A percentile compares a stretch with the other conserved stretches of the same genome.
Evolutionary conservation across 495 filamentous ascomycete genomes (phyloP).

Genomic region (Eremomyces bilateralis): DNA sequence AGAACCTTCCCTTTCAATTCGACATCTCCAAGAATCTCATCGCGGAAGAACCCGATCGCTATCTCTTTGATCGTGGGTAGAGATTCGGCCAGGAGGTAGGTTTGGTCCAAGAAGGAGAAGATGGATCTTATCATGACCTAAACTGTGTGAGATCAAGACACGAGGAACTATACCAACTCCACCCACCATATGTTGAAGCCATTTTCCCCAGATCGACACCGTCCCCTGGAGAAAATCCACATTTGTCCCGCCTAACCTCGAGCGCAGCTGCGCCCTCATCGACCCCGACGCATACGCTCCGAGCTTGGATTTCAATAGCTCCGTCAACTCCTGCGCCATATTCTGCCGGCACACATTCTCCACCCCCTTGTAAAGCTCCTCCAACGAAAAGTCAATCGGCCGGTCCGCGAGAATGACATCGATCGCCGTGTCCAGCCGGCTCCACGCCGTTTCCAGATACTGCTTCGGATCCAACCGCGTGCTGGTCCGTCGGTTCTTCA

Average conservation of each 20-base stretch:
- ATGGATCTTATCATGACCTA: slow-evolving; percentile 59
- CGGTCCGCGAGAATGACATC: slow-evolving; percentile 43
- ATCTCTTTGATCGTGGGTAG: slow-evolving; percentile 33
- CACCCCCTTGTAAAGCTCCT: slow-evolving; percentile 72
- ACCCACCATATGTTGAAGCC: slow-evolving; percentile 56
- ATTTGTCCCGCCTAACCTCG: slow-evolving; percentile 28
- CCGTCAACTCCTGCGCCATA: slow-evolving; percentile 38
- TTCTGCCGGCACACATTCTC: slow-evolving; percentile 75
- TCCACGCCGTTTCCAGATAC: slow-evolving; percentile 53
- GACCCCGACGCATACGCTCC: slow-evolving; percentile 35
- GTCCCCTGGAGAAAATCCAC: slow-evolving; percentile 42
- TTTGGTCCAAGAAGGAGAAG: slow-evolving; percentile 82
- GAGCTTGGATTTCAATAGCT: slow-evolving; percentile 38
- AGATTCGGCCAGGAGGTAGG: slow-evolving; percentile 53
- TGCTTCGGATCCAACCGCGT: slow-evolving; percentile 34
- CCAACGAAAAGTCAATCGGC: slow-evolving; percentile 43
- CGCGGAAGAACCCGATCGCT: slow-evolving; percentile 32
- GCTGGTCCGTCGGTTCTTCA: slow-evolving; percentile 61
- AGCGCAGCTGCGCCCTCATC: slow-evolving; percentile 30
- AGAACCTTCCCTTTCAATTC: slow-evolving; percentile 33
- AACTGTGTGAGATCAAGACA: slow-evolving; percentile 1
- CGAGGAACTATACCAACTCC: slow-evolving; percentile 1
- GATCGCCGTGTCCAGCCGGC: slow-evolving; percentile 50
- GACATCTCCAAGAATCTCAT: slow-evolving; percentile 30
- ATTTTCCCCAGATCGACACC: slow-evolving; percentile 49